Percentiles rank a stretch among this genome's conserved stretches.
These are phyloP conservation scores for Achaetomium macrosporum DNA, from an alignment of 2,329 filamentous ascomycete genomes.

Conservation along the genomic window DNA sequence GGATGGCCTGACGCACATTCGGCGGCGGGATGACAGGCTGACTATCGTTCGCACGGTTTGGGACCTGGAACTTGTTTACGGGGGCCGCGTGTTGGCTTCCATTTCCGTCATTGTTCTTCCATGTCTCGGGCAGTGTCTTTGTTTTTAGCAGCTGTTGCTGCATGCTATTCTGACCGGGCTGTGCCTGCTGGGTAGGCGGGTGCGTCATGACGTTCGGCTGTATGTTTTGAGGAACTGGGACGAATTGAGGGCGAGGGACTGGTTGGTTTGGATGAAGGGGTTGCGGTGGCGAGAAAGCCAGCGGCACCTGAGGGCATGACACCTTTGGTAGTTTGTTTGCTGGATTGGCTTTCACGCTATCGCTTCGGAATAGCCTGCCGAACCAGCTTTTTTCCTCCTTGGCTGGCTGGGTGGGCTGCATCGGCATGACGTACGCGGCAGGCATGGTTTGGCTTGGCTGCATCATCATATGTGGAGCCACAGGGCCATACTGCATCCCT, in stretches of 20 bases:
- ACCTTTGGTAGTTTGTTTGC: conserved; percentile 12
- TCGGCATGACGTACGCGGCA: conserved; percentile 1
- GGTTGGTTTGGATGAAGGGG: background rate
- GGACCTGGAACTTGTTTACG: background rate
- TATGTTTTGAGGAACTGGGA: background rate
- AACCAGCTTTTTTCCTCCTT: conserved; percentile 18
- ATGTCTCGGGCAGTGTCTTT: background rate
- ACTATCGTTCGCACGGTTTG: background rate
- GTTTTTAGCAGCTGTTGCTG: background rate
- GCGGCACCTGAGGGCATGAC: background rate
- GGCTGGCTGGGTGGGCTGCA: conserved; percentile 1
- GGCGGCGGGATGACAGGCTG: background rate
- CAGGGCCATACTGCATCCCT: background rate
- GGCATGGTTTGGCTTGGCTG: conserved; percentile 3
- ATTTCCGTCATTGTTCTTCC: background rate
- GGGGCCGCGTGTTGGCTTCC: background rate
- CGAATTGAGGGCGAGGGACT: background rate
- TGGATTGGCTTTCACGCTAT: conserved; percentile 7
- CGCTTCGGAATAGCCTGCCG: conserved; percentile 13
- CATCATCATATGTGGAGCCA: conserved; percentile 6
- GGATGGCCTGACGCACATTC: background rate
- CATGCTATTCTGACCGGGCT: background rate
- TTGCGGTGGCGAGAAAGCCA: background rate
- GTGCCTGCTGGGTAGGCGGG: conserved; percentile 1
- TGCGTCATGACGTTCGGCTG: conserved; percentile 8